phyloP scores from a whole-genome alignment of 2,329 filamentous ascomycete genomes.

The Tolypocladium sp. region DNA sequence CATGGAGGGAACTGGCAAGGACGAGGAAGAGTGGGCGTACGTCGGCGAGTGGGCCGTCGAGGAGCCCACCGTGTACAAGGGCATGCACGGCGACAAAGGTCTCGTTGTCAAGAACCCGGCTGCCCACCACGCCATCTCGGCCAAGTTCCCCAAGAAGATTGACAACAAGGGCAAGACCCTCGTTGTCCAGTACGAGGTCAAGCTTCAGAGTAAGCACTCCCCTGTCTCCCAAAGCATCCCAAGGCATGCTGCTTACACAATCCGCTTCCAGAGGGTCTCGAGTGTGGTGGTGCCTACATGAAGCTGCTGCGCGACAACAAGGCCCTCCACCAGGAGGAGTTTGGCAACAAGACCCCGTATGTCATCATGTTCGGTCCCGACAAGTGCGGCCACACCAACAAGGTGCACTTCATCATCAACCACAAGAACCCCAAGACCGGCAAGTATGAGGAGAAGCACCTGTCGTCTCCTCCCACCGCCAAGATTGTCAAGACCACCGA shows the following conservation, averaged over 20 bases:
- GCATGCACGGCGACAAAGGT: constrained; percentile 90
- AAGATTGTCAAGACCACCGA: constrained; percentile 86
- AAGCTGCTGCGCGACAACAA: constrained; percentile 98
- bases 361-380: constrained; percentile 99
- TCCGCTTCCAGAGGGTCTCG: constrained; percentile 63
- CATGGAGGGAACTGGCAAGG: constrained; percentile 58
- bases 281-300: constrained; percentile 97
- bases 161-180: constrained; percentile 96
- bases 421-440: constrained; percentile 99
- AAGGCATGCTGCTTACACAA: not conserved
- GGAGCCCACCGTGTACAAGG: constrained; percentile 84
- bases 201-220: constrained; percentile 77
- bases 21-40: constrained; percentile 79
- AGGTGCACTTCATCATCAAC: constrained; percentile 98
- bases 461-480: constrained; percentile 72
- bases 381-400: constrained; percentile 99
- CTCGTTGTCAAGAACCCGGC: constrained; percentile 97
- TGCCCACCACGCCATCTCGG: constrained; percentile 97
- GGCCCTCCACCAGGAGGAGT: constrained; percentile 93
- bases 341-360: constrained; percentile 94
- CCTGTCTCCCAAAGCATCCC: not conserved
- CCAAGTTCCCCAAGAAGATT: constrained; percentile 94
- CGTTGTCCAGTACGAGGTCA: constrained; percentile 98
- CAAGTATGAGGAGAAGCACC: constrained; percentile 99
- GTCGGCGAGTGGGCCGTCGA: constrained; percentile 95